These are phyloP conservation scores for Bryopsis sp. DNA, from an alignment of 139 green algal species.

Conservation along the genomic window DNA sequence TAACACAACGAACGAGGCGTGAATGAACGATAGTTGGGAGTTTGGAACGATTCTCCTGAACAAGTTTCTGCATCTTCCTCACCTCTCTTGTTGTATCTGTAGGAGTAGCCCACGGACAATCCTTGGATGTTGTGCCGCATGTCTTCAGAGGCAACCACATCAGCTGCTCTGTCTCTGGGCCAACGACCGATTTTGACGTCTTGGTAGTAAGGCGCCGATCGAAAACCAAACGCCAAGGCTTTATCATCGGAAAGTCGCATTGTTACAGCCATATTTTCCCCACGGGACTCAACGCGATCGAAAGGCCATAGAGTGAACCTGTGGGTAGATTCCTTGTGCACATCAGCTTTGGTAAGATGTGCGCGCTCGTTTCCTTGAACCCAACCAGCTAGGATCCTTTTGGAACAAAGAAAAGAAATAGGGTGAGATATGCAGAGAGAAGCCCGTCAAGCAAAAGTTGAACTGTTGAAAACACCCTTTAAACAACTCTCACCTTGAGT, in stretches of 20 bases:
- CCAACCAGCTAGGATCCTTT: constrained; percentile 29
- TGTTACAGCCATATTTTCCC: constrained; percentile 30
- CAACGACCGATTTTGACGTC: not conserved
- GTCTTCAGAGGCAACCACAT: not conserved
- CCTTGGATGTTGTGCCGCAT: constrained; percentile 1
- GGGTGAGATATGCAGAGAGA: not conserved
- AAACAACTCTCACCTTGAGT: constrained; percentile 3
- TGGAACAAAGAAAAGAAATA: constrained; percentile 1
- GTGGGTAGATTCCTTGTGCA: not conserved
- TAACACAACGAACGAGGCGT: not conserved
- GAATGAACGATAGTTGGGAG: not conserved
- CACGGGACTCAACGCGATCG: constrained; percentile 31
- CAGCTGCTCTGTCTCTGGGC: not conserved
- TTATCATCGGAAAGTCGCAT: constrained; percentile 25
- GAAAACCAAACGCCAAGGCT: constrained; percentile 34
- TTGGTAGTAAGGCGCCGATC: constrained; percentile 21
- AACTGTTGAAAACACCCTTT: not conserved
- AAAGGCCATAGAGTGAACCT: constrained; percentile 34
- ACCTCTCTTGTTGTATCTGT: constrained; percentile 1
- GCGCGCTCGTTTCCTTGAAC: constrained; percentile 15
- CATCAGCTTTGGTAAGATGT: not conserved
- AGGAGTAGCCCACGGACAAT: constrained; percentile 2
- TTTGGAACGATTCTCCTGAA: not conserved
- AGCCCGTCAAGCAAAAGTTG: not conserved
- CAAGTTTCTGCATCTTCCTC: not conserved